phyloP scores from a whole-genome alignment of 2,329 filamentous ascomycete genomes.

The Cytospora mali region DNA sequence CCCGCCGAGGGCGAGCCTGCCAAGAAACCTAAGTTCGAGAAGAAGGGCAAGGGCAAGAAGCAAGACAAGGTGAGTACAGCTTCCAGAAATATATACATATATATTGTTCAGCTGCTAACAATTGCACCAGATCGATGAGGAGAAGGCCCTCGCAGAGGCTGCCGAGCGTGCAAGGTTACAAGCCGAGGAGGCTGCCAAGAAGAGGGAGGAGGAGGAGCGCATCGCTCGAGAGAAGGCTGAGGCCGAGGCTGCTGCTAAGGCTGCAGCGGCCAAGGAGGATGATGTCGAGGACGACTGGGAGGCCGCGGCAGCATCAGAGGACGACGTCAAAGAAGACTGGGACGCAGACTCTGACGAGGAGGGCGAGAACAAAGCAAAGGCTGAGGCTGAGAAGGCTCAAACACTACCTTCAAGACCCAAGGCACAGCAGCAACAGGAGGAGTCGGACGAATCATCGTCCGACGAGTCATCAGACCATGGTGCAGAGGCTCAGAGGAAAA shows the following conservation, averaged over 20 bases:
- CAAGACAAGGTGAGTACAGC: slow-evolving; percentile 55
- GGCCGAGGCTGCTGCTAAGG: slow-evolving; percentile 56
- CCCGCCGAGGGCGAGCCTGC: slow-evolving; percentile 55
- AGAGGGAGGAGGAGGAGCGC: slow-evolving; percentile 29
- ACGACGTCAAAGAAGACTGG: slow-evolving; percentile 91
- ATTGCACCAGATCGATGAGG: slow-evolving; percentile 65
- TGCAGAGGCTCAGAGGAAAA: slow-evolving; percentile 73
- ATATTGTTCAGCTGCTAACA: slow-evolving; percentile 8
- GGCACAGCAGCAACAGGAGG: slow-evolving; percentile 47
- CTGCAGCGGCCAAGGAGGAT: slow-evolving; percentile 59
- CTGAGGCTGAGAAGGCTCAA: slow-evolving; percentile 36
- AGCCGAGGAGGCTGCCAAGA: slow-evolving; percentile 62
- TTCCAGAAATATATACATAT: not conserved
- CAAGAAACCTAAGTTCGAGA: slow-evolving; percentile 71
- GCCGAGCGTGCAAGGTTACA: slow-evolving; percentile 70
- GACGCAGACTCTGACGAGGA: slow-evolving; percentile 83
- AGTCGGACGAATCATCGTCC: slow-evolving; percentile 63
- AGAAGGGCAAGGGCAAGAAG: slow-evolving; percentile 62
- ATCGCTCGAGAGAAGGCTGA: slow-evolving; percentile 56
- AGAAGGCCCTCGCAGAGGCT: slow-evolving; percentile 76
- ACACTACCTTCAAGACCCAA: slow-evolving; percentile 39
- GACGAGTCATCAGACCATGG: slow-evolving; percentile 66
- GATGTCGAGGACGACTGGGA: slow-evolving; percentile 75
- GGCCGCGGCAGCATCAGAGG: slow-evolving; percentile 73
- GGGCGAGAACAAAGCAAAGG: slow-evolving; percentile 41